Conservation (phyloP, 2,329 filamentous ascomycete genomes). For the Xylariaceae sp. region DNA sequence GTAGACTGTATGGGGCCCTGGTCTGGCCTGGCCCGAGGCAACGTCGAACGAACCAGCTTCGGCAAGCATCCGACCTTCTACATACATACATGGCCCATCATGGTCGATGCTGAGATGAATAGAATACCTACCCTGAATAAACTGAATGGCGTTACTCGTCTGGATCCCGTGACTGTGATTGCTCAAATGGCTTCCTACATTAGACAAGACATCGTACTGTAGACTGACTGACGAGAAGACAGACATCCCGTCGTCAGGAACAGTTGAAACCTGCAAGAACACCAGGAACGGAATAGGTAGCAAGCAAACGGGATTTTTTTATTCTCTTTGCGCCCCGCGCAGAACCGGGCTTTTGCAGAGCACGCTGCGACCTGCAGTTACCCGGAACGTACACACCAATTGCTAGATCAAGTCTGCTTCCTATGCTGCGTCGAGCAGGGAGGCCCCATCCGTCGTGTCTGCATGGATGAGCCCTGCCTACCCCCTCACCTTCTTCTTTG, state of each 20-base stretch:
- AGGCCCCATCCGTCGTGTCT: slow-evolving; percentile 16
- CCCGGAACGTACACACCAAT: slow-evolving; percentile 24
- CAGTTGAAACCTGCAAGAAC: neutral
- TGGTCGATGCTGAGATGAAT: neutral
- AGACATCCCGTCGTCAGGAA: neutral
- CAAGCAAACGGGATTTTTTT: slow-evolving; percentile 21
- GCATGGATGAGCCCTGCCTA: neutral
- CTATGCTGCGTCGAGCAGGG: slow-evolving; percentile 20
- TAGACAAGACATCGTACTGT: too few species aligned
- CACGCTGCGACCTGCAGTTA: slow-evolving; percentile 31
- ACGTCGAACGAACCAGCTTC: neutral
- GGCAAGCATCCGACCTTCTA: neutral
- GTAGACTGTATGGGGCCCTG: neutral
- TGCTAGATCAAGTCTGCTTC: slow-evolving; percentile 23
- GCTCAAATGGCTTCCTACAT: slow-evolving; percentile 8
- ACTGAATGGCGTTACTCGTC: neutral
- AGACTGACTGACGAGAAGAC: neutral
- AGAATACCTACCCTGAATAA: neutral
- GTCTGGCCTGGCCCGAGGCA: neutral
- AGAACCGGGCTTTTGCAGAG: slow-evolving; percentile 24
- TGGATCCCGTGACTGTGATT: neutral
- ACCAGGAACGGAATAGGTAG: neutral
- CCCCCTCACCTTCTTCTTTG: neutral
- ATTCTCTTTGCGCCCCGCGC: slow-evolving; percentile 19
- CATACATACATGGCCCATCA: neutral